Percentiles rank a stretch among this genome's conserved stretches.
Evolutionary conservation across 768 basidiomycete genomes (phyloP).

Genomic region (Russula abietina): DNA sequence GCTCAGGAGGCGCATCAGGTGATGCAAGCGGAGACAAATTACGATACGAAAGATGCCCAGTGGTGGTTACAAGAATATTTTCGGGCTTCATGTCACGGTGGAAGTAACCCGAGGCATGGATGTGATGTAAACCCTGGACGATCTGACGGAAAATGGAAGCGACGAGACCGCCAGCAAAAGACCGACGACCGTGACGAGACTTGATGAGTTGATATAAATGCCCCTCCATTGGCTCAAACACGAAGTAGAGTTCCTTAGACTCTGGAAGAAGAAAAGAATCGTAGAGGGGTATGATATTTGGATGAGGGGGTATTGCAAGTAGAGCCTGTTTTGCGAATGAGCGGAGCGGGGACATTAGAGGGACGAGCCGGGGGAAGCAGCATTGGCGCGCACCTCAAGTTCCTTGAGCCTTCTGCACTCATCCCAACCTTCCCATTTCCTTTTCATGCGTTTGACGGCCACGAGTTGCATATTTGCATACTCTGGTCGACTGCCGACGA

Average conservation of each 20-base stretch:
- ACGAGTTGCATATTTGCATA: conserved; percentile 93
- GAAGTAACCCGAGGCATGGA: conserved; percentile 90
- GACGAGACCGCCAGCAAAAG: conserved; percentile 94
- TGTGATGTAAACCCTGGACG: conserved; percentile 84
- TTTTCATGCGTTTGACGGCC: conserved; percentile 98
- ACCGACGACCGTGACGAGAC: conserved; percentile 87
- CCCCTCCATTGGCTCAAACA: conserved; percentile 99
- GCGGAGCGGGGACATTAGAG: conserved; percentile 19
- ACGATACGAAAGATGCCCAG: conserved; percentile 88
- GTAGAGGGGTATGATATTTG: conserved; percentile 97
- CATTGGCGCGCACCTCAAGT: conserved; percentile 65
- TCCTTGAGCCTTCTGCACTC: conserved; percentile 95
- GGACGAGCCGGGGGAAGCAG: conserved; percentile 15
- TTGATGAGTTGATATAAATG: conserved; percentile 99
- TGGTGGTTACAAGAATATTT: conserved; percentile 96
- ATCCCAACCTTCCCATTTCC: conserved; percentile 96
- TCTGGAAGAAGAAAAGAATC: conserved; percentile 98
- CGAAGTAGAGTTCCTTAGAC: conserved; percentile 95
- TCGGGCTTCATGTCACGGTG: conserved; percentile 99
- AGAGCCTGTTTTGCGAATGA: conserved; percentile 59
- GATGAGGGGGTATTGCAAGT: conserved; percentile 89
- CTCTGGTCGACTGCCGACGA: conserved; percentile 85
- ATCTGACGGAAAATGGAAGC: conserved; percentile 94
- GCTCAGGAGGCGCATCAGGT: conserved; percentile 64
- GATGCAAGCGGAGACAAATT: conserved; percentile 65